A percentile compares a stretch with the other conserved stretches of the same genome.
These are phyloP conservation scores for Physcomitrium patens DNA, from an alignment of 225 moss, liverwort and hornwort genomes.

Conservation along the genomic window DNA sequence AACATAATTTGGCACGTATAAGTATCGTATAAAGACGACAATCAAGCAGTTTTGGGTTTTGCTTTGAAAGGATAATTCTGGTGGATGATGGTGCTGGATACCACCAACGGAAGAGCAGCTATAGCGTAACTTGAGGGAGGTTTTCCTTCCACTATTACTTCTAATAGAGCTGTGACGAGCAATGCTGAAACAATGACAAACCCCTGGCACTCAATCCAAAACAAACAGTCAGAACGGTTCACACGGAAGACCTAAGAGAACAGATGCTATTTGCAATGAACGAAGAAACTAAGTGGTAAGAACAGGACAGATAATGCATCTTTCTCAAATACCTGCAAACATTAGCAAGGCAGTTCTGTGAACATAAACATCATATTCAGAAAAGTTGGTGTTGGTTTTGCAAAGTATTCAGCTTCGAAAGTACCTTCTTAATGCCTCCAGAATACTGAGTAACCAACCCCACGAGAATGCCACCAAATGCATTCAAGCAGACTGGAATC, in stretches of 20 bases:
- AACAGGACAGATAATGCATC: neutral
- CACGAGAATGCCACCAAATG: conserved; percentile 93
- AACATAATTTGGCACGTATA: neutral
- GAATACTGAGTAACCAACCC: conserved; percentile 95
- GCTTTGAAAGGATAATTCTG: conserved; percentile 70
- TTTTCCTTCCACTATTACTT: conserved; percentile 77
- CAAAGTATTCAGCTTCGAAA: conserved; percentile 4
- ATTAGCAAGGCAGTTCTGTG: neutral
- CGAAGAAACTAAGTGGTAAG: neutral
- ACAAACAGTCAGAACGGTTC: conserved; percentile 20
- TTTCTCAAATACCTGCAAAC: neutral
- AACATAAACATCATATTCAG: neutral
- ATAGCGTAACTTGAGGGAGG: conserved; percentile 75
- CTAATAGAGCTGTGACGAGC: conserved; percentile 87
- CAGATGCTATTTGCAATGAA: neutral
- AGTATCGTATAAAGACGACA: conserved; percentile 15
- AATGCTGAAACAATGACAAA: conserved; percentile 95
- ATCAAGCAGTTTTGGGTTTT: conserved; percentile 62
- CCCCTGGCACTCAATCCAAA: conserved; percentile 57
- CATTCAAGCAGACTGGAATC: conserved; percentile 86
- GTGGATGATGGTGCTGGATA: conserved; percentile 87
- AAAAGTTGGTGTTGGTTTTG: neutral
- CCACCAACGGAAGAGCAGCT: conserved; percentile 89
- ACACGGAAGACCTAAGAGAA: neutral
- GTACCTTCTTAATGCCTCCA: conserved; percentile 98